These are phyloP conservation scores for Myriangium duriaei DNA, from an alignment of 2,329 filamentous ascomycete genomes.

Conservation along the genomic window DNA sequence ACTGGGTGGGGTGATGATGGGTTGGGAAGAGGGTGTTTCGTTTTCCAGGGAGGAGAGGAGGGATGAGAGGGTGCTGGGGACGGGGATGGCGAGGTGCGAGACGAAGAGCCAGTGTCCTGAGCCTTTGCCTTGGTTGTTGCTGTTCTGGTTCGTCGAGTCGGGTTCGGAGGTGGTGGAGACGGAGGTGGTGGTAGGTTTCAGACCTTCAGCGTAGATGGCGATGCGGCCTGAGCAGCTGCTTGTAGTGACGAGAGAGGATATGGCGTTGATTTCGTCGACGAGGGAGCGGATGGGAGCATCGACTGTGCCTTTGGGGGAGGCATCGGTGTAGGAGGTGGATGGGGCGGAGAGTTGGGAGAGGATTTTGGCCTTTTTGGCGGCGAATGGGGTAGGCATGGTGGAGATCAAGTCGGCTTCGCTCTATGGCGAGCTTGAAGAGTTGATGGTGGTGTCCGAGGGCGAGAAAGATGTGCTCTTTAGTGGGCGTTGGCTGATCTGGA, in stretches of 20 bases:
- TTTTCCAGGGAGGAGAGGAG: constrained; percentile 2
- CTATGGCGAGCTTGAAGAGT: too few relatives aligned
- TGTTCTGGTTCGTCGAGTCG: constrained; percentile 26
- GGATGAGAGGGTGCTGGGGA: neutral
- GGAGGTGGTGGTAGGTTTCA: constrained; percentile 18
- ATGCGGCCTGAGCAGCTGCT: constrained; percentile 85
- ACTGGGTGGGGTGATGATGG: neutral
- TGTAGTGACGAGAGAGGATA: constrained; percentile 72
- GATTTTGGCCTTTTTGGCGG: constrained; percentile 57
- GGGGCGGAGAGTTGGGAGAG: constrained; percentile 57
- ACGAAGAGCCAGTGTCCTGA: constrained; percentile 72
- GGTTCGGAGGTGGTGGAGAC: constrained; percentile 12
- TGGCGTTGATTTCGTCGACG: constrained; percentile 63
- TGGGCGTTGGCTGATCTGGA: too few relatives aligned
- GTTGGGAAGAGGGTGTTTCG: neutral
- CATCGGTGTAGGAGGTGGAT: constrained; percentile 61
- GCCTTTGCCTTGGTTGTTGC: constrained; percentile 70
- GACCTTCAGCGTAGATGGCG: constrained; percentile 77
- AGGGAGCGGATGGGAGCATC: constrained; percentile 66
- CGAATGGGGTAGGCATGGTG: constrained; percentile 22
- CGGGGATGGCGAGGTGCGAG: constrained; percentile 59
- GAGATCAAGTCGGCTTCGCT: too few relatives aligned
- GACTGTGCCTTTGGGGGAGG: constrained; percentile 78
- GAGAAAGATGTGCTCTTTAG: too few relatives aligned
- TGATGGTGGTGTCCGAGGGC: too few relatives aligned